Evolutionary conservation across 768 basidiomycete genomes (phyloP), one percentile per base, ranked within the genome.

Genomic region (Kwoniella dejecticola): DNA sequence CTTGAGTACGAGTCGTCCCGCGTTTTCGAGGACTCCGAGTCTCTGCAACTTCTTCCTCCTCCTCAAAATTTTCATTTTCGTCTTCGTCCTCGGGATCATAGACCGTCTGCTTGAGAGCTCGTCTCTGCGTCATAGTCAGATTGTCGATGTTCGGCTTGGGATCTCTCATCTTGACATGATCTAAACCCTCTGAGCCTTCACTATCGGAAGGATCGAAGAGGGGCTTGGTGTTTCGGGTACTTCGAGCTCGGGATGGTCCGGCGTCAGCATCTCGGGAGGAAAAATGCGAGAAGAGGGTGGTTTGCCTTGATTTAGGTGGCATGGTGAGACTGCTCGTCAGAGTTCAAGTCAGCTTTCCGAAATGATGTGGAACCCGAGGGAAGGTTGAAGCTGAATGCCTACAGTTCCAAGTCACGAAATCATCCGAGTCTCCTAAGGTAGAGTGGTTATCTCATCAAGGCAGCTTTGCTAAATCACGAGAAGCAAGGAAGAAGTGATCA

Each of bases 111-210:
- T 17, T 62, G 33, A 62, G 7, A 0, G 19, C 29, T 52, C 52
- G 26, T 30, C 31, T 31, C 33, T 54, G 52, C 11, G 44, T 62
- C 42, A 62, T 36, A 15, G 60, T 52, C 19, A 55, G 13, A 11
- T 38, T 40, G 17, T 26, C 31, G 2, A 33, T 29, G 8, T 54
- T 26, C 7, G 41, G 41, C 31, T 45, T 57, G 21, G 27, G n/a
- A 21, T 29, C 52, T 23, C 38, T 47, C 21, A 68, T 21, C n/a
- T 44, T 41, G 21, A 72, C 62, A 17, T 52, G 49, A 12, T 52
- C 53, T 24, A 73, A 19, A 11, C 68, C 71, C 23, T 73, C 66
- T 13, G 68, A 70, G 0, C 71, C 71, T 21, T 62, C 60, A 17
- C 52, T 53, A 12, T 53, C 50, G 5, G 50, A 52, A 33, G 21